Evolutionary conservation across 2,329 filamentous ascomycete species (phyloP).

Genomic region (Mycosphaerella sp.): DNA sequence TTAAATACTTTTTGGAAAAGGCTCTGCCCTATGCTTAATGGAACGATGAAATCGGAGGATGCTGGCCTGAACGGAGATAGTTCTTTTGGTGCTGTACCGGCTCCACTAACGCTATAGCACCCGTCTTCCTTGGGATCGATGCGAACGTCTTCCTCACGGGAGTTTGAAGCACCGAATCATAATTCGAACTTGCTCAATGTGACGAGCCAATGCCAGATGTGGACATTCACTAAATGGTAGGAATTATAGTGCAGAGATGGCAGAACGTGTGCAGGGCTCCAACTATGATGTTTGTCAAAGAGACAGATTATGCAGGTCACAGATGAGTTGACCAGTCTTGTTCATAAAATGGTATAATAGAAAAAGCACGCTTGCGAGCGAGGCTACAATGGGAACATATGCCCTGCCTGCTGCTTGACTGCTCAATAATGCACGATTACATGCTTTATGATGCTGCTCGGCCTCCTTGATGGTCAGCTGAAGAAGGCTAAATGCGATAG

Average conservation of each 20-base stretch:
- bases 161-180: not conserved
- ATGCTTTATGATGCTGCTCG: too few species aligned
- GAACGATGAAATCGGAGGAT: slow-evolving; percentile 48
- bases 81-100: slow-evolving; percentile 33
- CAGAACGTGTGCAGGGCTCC: not conserved
- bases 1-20: slow-evolving; percentile 48
- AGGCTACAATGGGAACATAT: not conserved
- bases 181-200: not conserved
- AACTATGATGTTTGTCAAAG: too few species aligned
- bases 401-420: not conserved
- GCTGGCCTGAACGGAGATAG: slow-evolving; percentile 30
- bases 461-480: not conserved
- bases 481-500: not conserved
- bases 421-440: too few species aligned
- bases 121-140: not conserved
- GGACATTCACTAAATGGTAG: too few species aligned
- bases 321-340: too few species aligned
- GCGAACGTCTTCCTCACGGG: not conserved
- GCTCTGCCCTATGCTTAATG: slow-evolving; percentile 79
- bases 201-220: too few species aligned
- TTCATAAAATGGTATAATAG: too few species aligned
- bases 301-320: too few species aligned
- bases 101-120: slow-evolving; percentile 28
- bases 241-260: not conserved
- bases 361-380: not conserved